Evolutionary conservation across 495 filamentous ascomycete species (phyloP).

Genomic region (Aspergillus haitiensis): DNA sequence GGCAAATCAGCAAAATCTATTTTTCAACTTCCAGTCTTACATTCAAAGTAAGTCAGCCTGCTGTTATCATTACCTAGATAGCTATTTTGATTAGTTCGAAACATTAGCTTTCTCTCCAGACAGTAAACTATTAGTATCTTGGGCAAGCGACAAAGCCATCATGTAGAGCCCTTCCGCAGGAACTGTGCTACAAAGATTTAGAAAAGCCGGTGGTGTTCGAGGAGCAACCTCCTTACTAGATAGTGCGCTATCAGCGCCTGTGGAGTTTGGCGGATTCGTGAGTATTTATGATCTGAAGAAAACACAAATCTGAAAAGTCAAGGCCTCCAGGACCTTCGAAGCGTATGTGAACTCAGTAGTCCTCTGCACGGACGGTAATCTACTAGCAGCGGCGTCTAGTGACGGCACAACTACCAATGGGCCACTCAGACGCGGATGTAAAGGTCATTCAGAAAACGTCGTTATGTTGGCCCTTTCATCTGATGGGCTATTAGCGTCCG

Average conservation of each 20-base stretch:
- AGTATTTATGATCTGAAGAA: not conserved
- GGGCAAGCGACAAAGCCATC: not conserved
- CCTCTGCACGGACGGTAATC: not conserved
- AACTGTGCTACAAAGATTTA: not conserved
- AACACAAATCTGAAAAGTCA: not conserved
- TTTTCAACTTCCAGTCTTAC: constrained; percentile 5
- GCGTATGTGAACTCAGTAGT: not conserved
- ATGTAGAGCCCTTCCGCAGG: not conserved
- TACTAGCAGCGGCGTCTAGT: not conserved
- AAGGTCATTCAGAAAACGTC: not conserved
- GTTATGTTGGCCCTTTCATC: not conserved
- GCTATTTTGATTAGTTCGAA: not conserved
- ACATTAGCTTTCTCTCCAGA: constrained; percentile 11
- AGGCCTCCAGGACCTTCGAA: not conserved
- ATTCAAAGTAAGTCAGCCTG: constrained; percentile 1
- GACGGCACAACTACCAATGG: not conserved
- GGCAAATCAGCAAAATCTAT: constrained; percentile 9
- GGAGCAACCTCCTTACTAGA: not conserved
- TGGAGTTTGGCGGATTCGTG: not conserved
- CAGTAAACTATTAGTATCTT: not conserved
- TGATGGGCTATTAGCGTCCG: not conserved
- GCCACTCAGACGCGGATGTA: not conserved
- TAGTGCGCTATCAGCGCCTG: not conserved
- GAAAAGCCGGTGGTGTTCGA: not conserved
- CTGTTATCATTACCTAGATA: constrained; percentile 1